A percentile compares a stretch with the other conserved stretches of the same genome.
phyloP scores from a whole-genome alignment of 1,284 basidiomycete species.

The Spongispora temasekensis region DNA sequence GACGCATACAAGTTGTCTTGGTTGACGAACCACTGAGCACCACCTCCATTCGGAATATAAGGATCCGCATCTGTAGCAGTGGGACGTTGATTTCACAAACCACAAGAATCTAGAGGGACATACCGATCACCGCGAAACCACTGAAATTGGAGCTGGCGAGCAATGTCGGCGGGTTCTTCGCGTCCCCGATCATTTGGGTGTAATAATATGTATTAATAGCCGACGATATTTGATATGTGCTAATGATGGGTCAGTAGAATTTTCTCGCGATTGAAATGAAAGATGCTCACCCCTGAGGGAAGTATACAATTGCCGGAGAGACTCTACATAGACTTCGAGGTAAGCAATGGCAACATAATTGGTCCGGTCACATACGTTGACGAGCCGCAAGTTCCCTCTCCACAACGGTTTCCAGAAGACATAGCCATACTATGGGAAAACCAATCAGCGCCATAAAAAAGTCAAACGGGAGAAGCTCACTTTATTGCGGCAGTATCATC shows the following conservation, averaged over 20 bases:
- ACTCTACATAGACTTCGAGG: not conserved
- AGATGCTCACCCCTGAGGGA: slow-evolving; percentile 20
- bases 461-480: slow-evolving; percentile 8
- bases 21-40: slow-evolving; percentile 46
- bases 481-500: slow-evolving; percentile 28
- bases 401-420: slow-evolving; percentile 18
- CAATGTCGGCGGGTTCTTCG: slow-evolving; percentile 49
- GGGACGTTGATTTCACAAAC: not conserved
- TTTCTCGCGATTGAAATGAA: not conserved
- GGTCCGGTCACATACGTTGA: slow-evolving; percentile 22
- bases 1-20: slow-evolving; percentile 49
- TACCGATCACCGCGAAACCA: slow-evolving; percentile 56
- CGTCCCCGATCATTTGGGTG: slow-evolving; percentile 52
- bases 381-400: slow-evolving; percentile 16
- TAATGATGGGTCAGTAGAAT: not conserved
- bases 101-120: not conserved
- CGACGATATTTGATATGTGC: slow-evolving; percentile 48
- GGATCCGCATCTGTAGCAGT: slow-evolving; percentile 45
- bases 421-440: slow-evolving; percentile 7
- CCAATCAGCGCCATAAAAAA: not conserved
- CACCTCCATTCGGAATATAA: slow-evolving; percentile 39
- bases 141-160: slow-evolving; percentile 46
- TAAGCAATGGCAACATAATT: not conserved
- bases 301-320: slow-evolving; percentile 27
- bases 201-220: slow-evolving; percentile 54